Evolutionary conservation across 192 early-diverging fungal genomes (phyloP), one percentile per base, ranked within the genome.

Genomic region (Dimargaris xerosporica): DNA sequence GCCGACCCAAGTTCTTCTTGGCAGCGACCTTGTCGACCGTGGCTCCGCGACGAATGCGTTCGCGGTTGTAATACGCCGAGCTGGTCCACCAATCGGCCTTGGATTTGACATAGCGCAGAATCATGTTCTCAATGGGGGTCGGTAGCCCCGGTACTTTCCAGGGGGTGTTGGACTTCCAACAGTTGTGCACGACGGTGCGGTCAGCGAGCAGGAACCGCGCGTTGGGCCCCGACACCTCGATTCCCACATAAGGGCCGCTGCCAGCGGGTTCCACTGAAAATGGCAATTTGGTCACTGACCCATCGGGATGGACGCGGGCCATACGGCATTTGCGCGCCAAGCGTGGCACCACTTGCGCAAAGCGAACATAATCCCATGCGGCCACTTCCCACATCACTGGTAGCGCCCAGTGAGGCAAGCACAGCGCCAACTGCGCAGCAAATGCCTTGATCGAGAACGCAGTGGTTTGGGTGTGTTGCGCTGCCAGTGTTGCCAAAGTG

Each of bases 61-160:
- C 96, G 65, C 96, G 88, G 77, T 96, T 99, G 74, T 96, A 99
- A 78, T 99, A 93, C 15, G 94, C 84, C 26, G 95, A 92, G 26
- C 87, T 90, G 1, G 92, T 97, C 96, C 96, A 99, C 96, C 96
- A 99, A 76, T 99, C 96, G n/a, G 96, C 93, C 77, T 99, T 99
- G 59, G 91, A 85, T 75, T 97, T 97, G 63, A 99, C 93, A 75
- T 99, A 99, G 46, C 94, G 86, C 66, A 97, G 72, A 69, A 99
- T 95, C 91, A 99, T 96, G 78, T 96, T 97, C 69, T 97, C 94
- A 62, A 99, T 89, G 5, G 96, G 89, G 39, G 82, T 86, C n/a
- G 96, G 94, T 79, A 99, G 82, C 44, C 94, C 94, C 51, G 93
- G 91, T 19, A 99, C 94, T 68, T 96, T 93, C 96, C 96, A 99